Evolutionary conservation across 352 stramenopile species (phyloP).

Genomic region (Phytophthora uliginosa): DNA sequence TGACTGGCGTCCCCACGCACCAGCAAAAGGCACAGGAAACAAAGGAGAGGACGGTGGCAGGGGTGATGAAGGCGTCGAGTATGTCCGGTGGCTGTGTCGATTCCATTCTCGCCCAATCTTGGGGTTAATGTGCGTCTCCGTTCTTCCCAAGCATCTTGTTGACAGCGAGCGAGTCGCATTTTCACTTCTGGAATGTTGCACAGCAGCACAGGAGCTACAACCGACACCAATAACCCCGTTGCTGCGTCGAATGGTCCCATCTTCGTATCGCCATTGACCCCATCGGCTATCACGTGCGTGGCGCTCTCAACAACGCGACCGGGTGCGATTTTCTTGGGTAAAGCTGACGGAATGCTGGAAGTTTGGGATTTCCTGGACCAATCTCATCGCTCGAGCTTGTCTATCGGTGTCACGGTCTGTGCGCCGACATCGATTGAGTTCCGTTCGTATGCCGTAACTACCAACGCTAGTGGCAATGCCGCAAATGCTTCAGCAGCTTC

Average conservation of each 20-base stretch:
- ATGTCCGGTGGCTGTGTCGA: slow-evolving; percentile 92
- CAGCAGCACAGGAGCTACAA: slow-evolving; percentile 30
- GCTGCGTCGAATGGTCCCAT: slow-evolving; percentile 73
- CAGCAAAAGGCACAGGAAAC: slow-evolving; percentile 32
- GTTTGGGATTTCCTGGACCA: slow-evolving; percentile 96
- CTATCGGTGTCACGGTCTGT: slow-evolving; percentile 86
- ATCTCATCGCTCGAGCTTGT: slow-evolving; percentile 87
- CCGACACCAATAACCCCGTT: slow-evolving; percentile 1
- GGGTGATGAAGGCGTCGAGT: slow-evolving; percentile 80
- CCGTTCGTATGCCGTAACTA: slow-evolving; percentile 43
- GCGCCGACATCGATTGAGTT: slow-evolving; percentile 92
- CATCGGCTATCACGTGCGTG: slow-evolving; percentile 83
- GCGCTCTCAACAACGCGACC: slow-evolving; percentile 92
- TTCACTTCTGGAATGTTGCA: slow-evolving; percentile 94
- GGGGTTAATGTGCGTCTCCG: slow-evolving; percentile 83
- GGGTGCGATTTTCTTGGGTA: slow-evolving; percentile 90
- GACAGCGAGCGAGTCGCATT: slow-evolving; percentile 90
- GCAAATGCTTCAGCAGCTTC: slow-evolving; percentile 13
- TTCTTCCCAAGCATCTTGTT: slow-evolving; percentile 94
- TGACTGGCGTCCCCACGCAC: slow-evolving; percentile 88
- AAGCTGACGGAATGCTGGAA: slow-evolving; percentile 91
- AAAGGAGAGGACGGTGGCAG: slow-evolving; percentile 50
- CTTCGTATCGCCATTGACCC: slow-evolving; percentile 89
- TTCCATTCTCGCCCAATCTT: slow-evolving; percentile 91
- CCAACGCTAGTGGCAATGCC: slow-evolving; percentile 26